These are phyloP conservation scores for Brassica incana DNA, from an alignment of 345 rosid genomes.

Conservation along the genomic window DNA sequence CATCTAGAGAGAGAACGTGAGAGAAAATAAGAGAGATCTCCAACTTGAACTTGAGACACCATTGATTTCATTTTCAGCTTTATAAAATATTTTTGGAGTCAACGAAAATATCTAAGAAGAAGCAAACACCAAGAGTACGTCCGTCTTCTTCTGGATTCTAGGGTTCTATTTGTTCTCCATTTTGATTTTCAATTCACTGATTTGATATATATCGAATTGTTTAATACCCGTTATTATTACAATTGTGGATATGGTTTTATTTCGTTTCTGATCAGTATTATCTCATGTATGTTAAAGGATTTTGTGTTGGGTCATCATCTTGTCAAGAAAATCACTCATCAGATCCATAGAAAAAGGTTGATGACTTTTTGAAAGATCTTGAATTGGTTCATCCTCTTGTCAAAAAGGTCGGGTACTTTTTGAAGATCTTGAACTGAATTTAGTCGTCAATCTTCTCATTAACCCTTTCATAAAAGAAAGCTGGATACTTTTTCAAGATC, in stretches of 20 bases:
- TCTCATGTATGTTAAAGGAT: conserved; percentile 23
- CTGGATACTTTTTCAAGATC: conserved; percentile 31
- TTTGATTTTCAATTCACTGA: neutral
- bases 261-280: conserved; percentile 1
- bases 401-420: conserved; percentile 11
- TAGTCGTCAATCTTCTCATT: neutral
- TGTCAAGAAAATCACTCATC: conserved; percentile 22
- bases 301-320: conserved; percentile 18
- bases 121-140: conserved; percentile 36
- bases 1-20: conserved; percentile 16
- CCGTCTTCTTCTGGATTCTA: conserved; percentile 38
- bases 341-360: conserved; percentile 25
- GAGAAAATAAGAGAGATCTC: neutral
- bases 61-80: conserved; percentile 30
- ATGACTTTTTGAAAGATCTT: conserved; percentile 21
- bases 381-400: conserved; percentile 14
- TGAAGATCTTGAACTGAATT: conserved; percentile 21
- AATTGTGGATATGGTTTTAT: neutral
- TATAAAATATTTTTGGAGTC: conserved; percentile 27
- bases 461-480: neutral
- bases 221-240: neutral
- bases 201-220: neutral
- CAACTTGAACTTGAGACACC: neutral
- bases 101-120: conserved; percentile 38
- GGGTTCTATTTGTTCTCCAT: conserved; percentile 28